These are phyloP conservation scores for Alternaria rosae DNA, from an alignment of 2,329 filamentous ascomycete species.

Conservation along the genomic window DNA sequence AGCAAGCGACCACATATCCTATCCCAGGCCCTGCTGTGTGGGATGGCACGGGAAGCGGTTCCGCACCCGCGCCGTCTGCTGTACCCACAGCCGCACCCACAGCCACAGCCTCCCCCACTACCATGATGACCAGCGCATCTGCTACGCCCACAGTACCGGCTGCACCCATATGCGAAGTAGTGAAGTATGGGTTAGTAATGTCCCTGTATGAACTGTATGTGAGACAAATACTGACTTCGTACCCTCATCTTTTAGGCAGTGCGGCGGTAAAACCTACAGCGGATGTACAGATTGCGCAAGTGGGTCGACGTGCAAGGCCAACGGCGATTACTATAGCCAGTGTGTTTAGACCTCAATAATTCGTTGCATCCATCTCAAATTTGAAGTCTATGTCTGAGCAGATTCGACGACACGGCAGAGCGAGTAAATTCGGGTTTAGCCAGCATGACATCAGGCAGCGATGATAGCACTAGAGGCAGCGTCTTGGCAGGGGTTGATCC, in stretches of 20 bases:
- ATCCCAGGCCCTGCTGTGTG: constrained; percentile 39
- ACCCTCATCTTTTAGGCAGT: too few relatives aligned
- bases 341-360: constrained; percentile 13
- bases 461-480: background rate
- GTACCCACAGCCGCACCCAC: constrained; percentile 7
- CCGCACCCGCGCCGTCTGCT: constrained; percentile 13
- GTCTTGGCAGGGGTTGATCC: background rate
- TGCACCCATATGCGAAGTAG: constrained; percentile 17
- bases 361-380: background rate
- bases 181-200: too few relatives aligned
- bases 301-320: constrained; percentile 29
- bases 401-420: background rate
- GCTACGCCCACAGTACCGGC: constrained; percentile 17
- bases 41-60: constrained; percentile 27
- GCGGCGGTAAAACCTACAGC: background rate
- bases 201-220: constrained; percentile 36
- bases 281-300: constrained; percentile 32
- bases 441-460: background rate
- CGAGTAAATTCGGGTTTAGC: background rate
- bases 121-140: constrained; percentile 20
- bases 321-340: constrained; percentile 39
- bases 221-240: too few relatives aligned
- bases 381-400: background rate
- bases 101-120: constrained; percentile 20
- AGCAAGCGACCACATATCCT: constrained; percentile 34